A percentile compares a stretch with the other conserved stretches of the same genome.
Evolutionary conservation across 495 filamentous ascomycete species (phyloP).

Genomic region (Daldinia childiae): DNA sequence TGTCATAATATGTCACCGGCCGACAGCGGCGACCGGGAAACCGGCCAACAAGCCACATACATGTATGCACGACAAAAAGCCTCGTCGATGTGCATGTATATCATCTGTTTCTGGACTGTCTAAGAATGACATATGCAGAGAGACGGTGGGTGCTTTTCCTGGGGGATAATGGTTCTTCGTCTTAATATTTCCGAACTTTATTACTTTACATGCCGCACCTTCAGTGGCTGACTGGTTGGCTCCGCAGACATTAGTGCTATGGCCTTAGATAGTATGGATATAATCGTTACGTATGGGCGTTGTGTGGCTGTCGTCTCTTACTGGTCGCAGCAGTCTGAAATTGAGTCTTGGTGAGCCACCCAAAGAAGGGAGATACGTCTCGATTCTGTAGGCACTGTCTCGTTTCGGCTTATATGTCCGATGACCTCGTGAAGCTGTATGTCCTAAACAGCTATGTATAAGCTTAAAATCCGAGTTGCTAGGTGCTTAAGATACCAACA

Average conservation of each 20-base stretch:
- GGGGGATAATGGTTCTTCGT: background rate
- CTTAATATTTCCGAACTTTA: background rate
- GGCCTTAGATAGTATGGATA: background rate
- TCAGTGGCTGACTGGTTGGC: background rate
- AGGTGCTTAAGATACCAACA: background rate
- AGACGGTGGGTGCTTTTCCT: background rate
- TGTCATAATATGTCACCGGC: background rate
- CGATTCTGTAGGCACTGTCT: background rate
- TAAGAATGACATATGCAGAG: background rate
- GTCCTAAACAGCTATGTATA: background rate
- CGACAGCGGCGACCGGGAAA: background rate
- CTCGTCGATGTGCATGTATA: background rate
- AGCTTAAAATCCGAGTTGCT: background rate
- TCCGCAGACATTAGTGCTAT: background rate
- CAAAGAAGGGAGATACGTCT: background rate
- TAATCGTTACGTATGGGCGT: background rate
- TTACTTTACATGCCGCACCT: background rate
- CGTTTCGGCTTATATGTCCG: background rate
- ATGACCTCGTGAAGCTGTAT: background rate
- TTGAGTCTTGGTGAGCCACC: background rate
- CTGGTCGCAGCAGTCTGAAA: background rate
- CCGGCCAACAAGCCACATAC: background rate
- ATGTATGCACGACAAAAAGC: background rate
- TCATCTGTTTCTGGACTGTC: background rate
- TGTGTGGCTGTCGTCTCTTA: background rate